Evolutionary conservation across 768 basidiomycete species (phyloP).

Genomic region (Suillus placidus): DNA sequence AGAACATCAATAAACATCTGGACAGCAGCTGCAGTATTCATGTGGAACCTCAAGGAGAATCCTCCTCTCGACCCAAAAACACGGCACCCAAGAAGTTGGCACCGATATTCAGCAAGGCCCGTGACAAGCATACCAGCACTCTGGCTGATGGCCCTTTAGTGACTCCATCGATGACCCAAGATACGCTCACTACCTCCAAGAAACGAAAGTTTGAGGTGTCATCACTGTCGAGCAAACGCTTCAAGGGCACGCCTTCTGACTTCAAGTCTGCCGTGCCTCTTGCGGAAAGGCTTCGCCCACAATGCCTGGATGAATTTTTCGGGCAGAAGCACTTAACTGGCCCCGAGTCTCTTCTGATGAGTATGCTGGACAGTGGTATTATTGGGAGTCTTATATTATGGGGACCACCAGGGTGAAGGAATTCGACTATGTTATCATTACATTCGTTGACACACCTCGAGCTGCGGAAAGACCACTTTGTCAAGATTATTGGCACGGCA

Average conservation of each 20-base stretch:
- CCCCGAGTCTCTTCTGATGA: constrained; percentile 56
- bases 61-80: constrained; percentile 17
- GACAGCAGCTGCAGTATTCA: constrained; percentile 47
- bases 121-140: constrained; percentile 16
- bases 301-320: constrained; percentile 62
- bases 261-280: constrained; percentile 51
- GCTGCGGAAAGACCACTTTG: constrained; percentile 76
- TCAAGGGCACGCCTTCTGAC: constrained; percentile 25
- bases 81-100: constrained; percentile 36
- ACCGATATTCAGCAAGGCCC: constrained; percentile 43
- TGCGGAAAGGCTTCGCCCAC: constrained; percentile 75
- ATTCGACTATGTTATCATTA: background rate
- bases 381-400: constrained; percentile 69
- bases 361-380: constrained; percentile 50
- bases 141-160: constrained; percentile 12
- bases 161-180: background rate
- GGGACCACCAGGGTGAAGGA: constrained; percentile 69
- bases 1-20: constrained; percentile 53
- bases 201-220: constrained; percentile 31
- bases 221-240: constrained; percentile 22
- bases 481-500: constrained; percentile 68
- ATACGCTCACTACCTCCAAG: constrained; percentile 26
- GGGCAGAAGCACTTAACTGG: constrained; percentile 71
- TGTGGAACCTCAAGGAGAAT: constrained; percentile 13
- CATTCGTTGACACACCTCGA: constrained; percentile 22